Base-by-base conservation (phyloP, 179 eudicot genomes). In the Beta macrorhiza region DNA sequence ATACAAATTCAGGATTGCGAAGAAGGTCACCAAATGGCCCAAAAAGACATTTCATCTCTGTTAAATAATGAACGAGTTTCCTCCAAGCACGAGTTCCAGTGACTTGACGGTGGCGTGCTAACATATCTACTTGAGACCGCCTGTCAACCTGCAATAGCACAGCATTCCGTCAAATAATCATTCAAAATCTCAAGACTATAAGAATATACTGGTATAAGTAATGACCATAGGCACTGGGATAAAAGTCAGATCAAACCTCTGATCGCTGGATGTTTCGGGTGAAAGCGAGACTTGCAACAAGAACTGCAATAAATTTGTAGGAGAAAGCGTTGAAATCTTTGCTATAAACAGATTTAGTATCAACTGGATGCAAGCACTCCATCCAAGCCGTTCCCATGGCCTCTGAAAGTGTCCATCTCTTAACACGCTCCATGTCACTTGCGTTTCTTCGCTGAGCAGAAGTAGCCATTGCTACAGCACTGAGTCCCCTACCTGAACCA, bases 381-480 rank as follows among this genome's bases (percentile, higher is more conserved):
- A 82, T 88, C 99, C 99, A 97, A 44, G 99, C 99, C 65, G 92
- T 92, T 87, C 93, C 97, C 99, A 97, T 97, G 74, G 99, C 98
- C 86, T 97, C 99, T 82, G 95, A 86, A 72, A 92, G 85, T 83
- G 89, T 94, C 99, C 99, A 97, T 88, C 99, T 91, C 79, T 83
- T 89, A 72, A 93, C 99, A 76, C 99, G 97, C 61, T 87, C 99
- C 86, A 81, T 86, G 82, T 97, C 98, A 85, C 93, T 89, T 68
- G 82, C 84, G 86, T 86, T 90, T 87, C 98, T 90, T 78, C 99
- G 88, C 73, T 97, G 98, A 58, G 93, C 91, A 81, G 99, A 90
- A 71, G 99, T 97, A 80, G 99, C 99, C 99, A 97, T 97, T 85
- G 99, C 99, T 83, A 97, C 99, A 75, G 99, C 99, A 90, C 98